phyloP scores from a whole-genome alignment of 1,139 yeast species.

The Taphrina sp. region DNA sequence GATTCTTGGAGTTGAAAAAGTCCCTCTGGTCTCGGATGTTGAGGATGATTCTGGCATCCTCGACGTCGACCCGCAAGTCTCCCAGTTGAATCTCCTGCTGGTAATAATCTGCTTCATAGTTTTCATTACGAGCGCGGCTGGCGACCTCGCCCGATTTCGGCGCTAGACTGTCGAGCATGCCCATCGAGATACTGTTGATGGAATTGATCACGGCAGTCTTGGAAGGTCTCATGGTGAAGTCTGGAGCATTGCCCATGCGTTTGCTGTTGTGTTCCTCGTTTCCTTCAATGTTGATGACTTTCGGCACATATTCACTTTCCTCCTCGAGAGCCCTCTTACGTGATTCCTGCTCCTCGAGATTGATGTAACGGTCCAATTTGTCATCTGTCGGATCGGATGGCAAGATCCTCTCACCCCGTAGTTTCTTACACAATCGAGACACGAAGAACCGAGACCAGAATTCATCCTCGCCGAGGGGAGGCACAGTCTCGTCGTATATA shows the following conservation, averaged over 20 bases:
- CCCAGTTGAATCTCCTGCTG: constrained; percentile 33
- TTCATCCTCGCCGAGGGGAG: constrained; percentile 81
- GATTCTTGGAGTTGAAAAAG: constrained; percentile 18
- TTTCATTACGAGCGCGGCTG: constrained; percentile 40
- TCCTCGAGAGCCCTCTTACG: constrained; percentile 38
- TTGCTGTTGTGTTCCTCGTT: constrained; percentile 77
- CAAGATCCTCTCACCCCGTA: constrained; percentile 83
- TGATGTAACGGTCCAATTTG: constrained; percentile 69
- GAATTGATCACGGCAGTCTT: constrained; percentile 66
- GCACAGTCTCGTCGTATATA: constrained; percentile 88
- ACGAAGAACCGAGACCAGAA: constrained; percentile 97
- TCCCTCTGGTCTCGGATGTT: constrained; percentile 31
- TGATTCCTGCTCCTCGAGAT: constrained; percentile 37
- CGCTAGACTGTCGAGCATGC: constrained; percentile 65
- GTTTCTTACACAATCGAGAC: constrained; percentile 77
- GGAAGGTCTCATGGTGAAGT: constrained; percentile 72
- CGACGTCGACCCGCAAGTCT: constrained; percentile 27
- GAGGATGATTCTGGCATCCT: constrained; percentile 26
- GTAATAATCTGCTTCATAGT: constrained; percentile 46
- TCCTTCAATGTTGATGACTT: constrained; percentile 66
- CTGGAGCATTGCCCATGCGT: constrained; percentile 76
- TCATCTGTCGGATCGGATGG: constrained; percentile 78
- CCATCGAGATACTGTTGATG: constrained; percentile 81
- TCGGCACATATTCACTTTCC: constrained; percentile 43
- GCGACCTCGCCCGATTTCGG: constrained; percentile 43